Evolutionary conservation across 1,284 basidiomycete genomes (phyloP).

Genomic region (Wolfiporia cocos): DNA sequence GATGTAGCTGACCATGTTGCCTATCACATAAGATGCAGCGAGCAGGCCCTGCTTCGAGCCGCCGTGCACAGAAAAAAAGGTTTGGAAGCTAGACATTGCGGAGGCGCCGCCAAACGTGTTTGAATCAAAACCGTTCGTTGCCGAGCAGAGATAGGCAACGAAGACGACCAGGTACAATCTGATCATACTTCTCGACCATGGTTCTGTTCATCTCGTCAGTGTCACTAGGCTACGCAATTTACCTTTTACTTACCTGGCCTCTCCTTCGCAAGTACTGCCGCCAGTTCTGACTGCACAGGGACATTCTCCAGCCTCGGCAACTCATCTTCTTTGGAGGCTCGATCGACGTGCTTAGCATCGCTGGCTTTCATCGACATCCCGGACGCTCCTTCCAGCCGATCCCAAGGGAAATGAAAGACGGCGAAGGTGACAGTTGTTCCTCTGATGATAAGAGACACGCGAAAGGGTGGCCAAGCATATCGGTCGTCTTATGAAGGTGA

Average conservation of each 20-base stretch:
- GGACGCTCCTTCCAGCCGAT: too few relatives aligned
- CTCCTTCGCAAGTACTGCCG: constrained; percentile 8
- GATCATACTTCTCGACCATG: constrained; percentile 11
- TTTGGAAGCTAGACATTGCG: constrained; percentile 16
- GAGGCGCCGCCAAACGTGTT: constrained; percentile 19
- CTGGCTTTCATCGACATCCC: constrained; percentile 3
- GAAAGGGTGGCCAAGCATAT: too few relatives aligned
- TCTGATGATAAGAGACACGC: neutral
- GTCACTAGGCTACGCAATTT: too few relatives aligned
- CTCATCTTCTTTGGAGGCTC: constrained; percentile 2
- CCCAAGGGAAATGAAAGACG: neutral
- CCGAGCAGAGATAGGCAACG: constrained; percentile 18
- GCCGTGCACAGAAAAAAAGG: constrained; percentile 12
- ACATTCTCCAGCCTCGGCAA: neutral
- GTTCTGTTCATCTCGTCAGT: too few relatives aligned
- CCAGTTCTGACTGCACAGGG: constrained; percentile 4
- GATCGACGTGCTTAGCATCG: constrained; percentile 2
- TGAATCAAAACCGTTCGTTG: constrained; percentile 18
- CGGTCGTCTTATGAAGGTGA: constrained; percentile 4
- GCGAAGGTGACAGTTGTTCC: neutral
- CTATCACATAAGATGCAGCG: constrained; percentile 18
- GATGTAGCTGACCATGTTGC: constrained; percentile 14
- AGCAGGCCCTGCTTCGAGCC: constrained; percentile 18
- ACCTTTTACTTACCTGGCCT: constrained; percentile 4
- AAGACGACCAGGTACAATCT: constrained; percentile 15